Evolutionary conservation across 164 flowering plant genomes (phyloP).

Genomic region (Vitis rupestris): DNA sequence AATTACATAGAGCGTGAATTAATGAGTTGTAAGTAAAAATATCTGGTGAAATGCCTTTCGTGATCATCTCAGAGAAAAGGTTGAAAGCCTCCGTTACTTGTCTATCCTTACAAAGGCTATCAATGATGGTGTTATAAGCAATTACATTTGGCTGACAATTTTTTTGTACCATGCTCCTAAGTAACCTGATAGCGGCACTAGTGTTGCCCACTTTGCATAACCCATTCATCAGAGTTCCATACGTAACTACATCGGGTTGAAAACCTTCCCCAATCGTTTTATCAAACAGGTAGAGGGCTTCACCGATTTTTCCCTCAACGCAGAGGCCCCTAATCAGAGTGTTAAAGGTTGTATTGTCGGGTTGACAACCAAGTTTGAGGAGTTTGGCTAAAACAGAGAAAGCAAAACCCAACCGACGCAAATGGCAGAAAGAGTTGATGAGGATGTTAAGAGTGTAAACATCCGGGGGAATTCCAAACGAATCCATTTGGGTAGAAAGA

Average conservation of each 20-base stretch:
- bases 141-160: neutral
- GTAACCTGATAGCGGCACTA: neutral
- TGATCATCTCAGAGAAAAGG: neutral
- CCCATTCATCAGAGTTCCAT: slow-evolving; percentile 5
- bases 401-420: neutral
- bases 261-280: slow-evolving; percentile 1
- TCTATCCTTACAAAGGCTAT: neutral
- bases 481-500: neutral
- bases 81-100: neutral
- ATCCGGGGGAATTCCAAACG: neutral
- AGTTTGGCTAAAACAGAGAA: slow-evolving; percentile 12
- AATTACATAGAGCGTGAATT: too few relatives aligned
- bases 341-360: neutral
- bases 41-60: too few relatives aligned
- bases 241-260: slow-evolving; percentile 2
- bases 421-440: slow-evolving; percentile 11
- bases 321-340: slow-evolving; percentile 5
- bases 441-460: slow-evolving; percentile 2
- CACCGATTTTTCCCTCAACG: neutral
- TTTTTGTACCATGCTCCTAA: neutral
- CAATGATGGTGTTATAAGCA: neutral
- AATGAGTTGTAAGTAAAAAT: too few relatives aligned
- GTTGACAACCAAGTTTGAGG: slow-evolving; percentile 9
- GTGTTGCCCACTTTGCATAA: slow-evolving; percentile 8
- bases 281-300: slow-evolving; percentile 1